Evolutionary conservation across 768 basidiomycete genomes (phyloP), one percentile per base, ranked within the genome.

Genomic region (Lactarius quietus): DNA sequence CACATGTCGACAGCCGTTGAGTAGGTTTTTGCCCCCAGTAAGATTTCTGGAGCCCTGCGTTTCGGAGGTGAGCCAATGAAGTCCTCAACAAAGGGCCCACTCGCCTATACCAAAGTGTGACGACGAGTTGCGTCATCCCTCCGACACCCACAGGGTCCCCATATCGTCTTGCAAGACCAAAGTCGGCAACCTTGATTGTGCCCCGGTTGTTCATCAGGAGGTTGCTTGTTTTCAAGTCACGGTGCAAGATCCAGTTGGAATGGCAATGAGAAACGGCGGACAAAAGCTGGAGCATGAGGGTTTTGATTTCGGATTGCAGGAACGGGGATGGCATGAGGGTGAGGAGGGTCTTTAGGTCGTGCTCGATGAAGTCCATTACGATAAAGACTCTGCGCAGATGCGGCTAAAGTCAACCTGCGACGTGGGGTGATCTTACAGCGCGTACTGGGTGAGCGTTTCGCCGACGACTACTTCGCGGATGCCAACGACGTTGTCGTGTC

Each of bases 291-390:
- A 92, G 77, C 87, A 98, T 87, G 60, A 99, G 79, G 0, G 97
- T 99, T 81, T 99, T 99, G 80, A 98, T 92, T 78, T 99, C 97
- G 48, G 94, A 96, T 77, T 96, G 94, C 45, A 98, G 80, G 80
- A 99, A 99, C 2, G 97, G 95, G 36, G 90, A 85, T 1, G 95
- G 95, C 97, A 98, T 98, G 67, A 93, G 79, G 29, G 90, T 92
- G 63, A 99, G 83, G 59, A 99, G 84, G 7, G 95, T 90, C 78
- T 99, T 99, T 75, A 99, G 88, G 76, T 99, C 97, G 76, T 99
- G 97, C 76, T 99, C 97, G 74, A 99, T 96, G 74, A 99, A 99
- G 75, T 97, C 95, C 95, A 97, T 97, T 39, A 98, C 97, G 69
- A 99, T 95, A 76, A 95, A 99, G 52, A 98, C 93, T 80, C 97